Evolutionary conservation across 2,329 filamentous ascomycete species (phyloP), one percentile per base, ranked within the genome.

Genomic region (Emmonsiellopsis sp.): DNA sequence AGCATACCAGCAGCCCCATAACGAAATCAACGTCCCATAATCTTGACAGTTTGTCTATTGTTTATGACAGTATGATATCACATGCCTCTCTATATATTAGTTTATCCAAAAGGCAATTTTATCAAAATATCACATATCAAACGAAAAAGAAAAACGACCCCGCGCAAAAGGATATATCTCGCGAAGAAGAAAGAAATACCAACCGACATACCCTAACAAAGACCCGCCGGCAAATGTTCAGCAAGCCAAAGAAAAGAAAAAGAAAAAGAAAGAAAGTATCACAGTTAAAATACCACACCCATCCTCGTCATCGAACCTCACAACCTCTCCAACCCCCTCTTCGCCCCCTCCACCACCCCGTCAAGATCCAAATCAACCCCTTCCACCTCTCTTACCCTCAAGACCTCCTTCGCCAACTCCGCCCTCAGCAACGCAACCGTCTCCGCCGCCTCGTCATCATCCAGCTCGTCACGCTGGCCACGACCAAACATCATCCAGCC

Each of bases 401-500:
- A 53, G 9, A 73, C 62, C 54, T 74, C 71, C 55, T 57, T 64
- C 9, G 62, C 66, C 60, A 74, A 53, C 59, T 70, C 65, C 36
- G 56, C 61, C 42, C 73, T 64, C 59, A 76, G 65, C 45, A 62
- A 59, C 44, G 57, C 57, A 5, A 68, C 71, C 43, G 75, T 55
- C 6, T 57, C 58, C 52, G 66, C 68, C 17, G 65, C 71, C 50
- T 76, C 74, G 1, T 74, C 72, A 52, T 75, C 72, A 58, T 76
- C 73, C 36, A 76, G 62, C 34, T 76, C 73, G 17, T 75, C 67
- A 51, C 73, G 65, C 62, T 71, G 68, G 11, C 76, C 74, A 2
- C 71, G 67, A 5, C 73, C 74, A 61, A 76, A 75, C 65, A 76
- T 72, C 39, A 71, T 68, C 58, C 70, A 74, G 49, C 67, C 67